Evolutionary conservation across 305 asterid species (phyloP).

Genomic region (Fraxinus platypoda): DNA sequence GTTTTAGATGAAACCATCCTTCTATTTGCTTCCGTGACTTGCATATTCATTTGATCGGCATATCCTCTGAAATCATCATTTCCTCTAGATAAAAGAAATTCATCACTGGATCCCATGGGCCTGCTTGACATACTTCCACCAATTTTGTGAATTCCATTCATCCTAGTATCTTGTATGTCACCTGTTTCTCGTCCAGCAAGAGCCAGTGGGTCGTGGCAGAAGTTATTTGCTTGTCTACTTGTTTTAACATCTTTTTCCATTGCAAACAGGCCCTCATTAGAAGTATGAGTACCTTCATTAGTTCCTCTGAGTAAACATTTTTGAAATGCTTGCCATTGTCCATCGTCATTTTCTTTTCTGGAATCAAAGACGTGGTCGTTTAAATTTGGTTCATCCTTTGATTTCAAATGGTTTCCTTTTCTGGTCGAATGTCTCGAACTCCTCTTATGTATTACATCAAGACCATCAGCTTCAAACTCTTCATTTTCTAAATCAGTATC

Average conservation of each 20-base stretch:
- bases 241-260: conserved; percentile 53
- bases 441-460: conserved; percentile 31
- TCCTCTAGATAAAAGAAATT: conserved; percentile 36
- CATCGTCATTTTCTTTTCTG: conserved; percentile 60
- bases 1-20: conserved; percentile 49
- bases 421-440: conserved; percentile 42
- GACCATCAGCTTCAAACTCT: conserved; percentile 33
- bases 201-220: conserved; percentile 48
- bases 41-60: conserved; percentile 43
- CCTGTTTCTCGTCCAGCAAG: conserved; percentile 37
- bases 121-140: conserved; percentile 44
- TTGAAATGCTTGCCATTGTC: conserved; percentile 92
- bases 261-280: conserved; percentile 44
- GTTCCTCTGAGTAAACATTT: conserved; percentile 65
- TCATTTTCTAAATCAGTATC: conserved; percentile 40
- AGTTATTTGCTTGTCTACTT: conserved; percentile 43
- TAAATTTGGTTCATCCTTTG: conserved; percentile 31
- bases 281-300: conserved; percentile 49
- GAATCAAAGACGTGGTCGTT: conserved; percentile 26
- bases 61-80: conserved; percentile 39
- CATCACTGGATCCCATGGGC: conserved; percentile 50
- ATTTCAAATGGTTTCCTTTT: conserved; percentile 44
- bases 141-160: conserved; percentile 41
- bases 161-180: conserved; percentile 49
- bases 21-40: conserved; percentile 54